Evolutionary conservation across 331 rosid genomes (phyloP).

Genomic region (Pyrus hybrid): DNA sequence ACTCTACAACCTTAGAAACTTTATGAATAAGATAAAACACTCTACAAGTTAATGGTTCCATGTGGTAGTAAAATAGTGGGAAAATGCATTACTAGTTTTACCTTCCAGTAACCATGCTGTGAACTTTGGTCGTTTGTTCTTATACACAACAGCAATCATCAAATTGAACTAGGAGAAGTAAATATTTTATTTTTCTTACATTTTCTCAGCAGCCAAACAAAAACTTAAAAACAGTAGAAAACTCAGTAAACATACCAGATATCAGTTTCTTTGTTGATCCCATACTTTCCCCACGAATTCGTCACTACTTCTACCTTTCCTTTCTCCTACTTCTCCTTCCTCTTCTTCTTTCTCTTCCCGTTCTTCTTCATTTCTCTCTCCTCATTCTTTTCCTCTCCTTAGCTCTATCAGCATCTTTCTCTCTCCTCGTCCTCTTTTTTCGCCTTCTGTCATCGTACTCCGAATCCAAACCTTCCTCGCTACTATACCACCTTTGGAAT

Average conservation of each 20-base stretch:
- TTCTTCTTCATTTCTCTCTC: constrained; percentile 26
- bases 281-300: constrained; percentile 79
- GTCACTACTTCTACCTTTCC: constrained; percentile 82
- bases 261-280: constrained; percentile 85
- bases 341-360: constrained; percentile 26
- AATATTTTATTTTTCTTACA: background rate
- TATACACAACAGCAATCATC: constrained; percentile 24
- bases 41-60: background rate
- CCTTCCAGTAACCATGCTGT: constrained; percentile 94
- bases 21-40: background rate
- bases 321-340: constrained; percentile 55
- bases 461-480: constrained; percentile 37
- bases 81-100: constrained; percentile 56
- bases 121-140: constrained; percentile 94
- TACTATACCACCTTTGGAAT: constrained; percentile 35
- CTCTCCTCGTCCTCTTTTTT: constrained; percentile 27
- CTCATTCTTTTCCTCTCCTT: constrained; percentile 23
- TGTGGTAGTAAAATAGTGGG: background rate
- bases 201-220: constrained; percentile 4
- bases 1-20: background rate
- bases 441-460: constrained; percentile 22
- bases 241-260: constrained; percentile 51
- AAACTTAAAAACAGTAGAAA: background rate
- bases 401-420: constrained; percentile 17
- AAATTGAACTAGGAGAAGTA: background rate